A percentile compares a stretch with the other conserved stretches of the same genome.
Evolutionary conservation across 1,284 basidiomycete species (phyloP).

Genomic region (Porodaedalea pini): DNA sequence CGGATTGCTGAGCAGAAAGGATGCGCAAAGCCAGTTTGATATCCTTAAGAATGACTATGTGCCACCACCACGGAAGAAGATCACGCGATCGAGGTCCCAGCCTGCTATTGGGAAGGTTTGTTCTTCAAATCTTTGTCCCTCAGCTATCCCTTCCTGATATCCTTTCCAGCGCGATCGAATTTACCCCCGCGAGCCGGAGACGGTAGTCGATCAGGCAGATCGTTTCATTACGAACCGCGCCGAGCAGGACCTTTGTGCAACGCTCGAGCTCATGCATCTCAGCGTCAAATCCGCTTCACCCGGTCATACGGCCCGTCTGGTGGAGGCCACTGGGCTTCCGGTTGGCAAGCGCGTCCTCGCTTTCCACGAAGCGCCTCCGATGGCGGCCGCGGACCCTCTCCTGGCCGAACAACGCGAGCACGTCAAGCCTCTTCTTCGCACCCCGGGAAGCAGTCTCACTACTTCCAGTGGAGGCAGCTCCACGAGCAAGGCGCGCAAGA

Average conservation of each 20-base stretch:
- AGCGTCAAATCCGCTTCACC: slow-evolving; percentile 62
- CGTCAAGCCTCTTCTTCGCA: slow-evolving; percentile 68
- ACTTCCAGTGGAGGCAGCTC: slow-evolving; percentile 53
- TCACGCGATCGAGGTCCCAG: slow-evolving; percentile 70
- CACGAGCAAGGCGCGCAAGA: slow-evolving; percentile 70
- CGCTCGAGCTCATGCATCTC: slow-evolving; percentile 60
- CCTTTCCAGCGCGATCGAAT: slow-evolving; percentile 16
- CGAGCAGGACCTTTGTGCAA: slow-evolving; percentile 50
- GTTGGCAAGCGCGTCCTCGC: slow-evolving; percentile 72
- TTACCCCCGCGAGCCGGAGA: slow-evolving; percentile 15
- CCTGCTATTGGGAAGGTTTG: slow-evolving; percentile 46
- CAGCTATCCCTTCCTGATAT: slow-evolving; percentile 20
- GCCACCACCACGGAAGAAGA: slow-evolving; percentile 51
- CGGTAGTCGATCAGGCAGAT: slow-evolving; percentile 50
- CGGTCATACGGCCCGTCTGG: slow-evolving; percentile 71
- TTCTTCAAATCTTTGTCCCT: slow-evolving; percentile 11
- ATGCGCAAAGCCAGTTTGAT: slow-evolving; percentile 69
- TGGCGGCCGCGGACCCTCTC: slow-evolving; percentile 62
- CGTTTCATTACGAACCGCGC: slow-evolving; percentile 69
- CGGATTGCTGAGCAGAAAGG: slow-evolving; percentile 62
- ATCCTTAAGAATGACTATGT: slow-evolving; percentile 62
- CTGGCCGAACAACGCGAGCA: slow-evolving; percentile 71
- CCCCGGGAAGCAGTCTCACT: slow-evolving; percentile 57
- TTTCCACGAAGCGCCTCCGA: slow-evolving; percentile 74
- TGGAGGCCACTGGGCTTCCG: slow-evolving; percentile 67